Evolutionary conservation across 2,329 filamentous ascomycete species (phyloP).

Genomic region (Fusarium musae): DNA sequence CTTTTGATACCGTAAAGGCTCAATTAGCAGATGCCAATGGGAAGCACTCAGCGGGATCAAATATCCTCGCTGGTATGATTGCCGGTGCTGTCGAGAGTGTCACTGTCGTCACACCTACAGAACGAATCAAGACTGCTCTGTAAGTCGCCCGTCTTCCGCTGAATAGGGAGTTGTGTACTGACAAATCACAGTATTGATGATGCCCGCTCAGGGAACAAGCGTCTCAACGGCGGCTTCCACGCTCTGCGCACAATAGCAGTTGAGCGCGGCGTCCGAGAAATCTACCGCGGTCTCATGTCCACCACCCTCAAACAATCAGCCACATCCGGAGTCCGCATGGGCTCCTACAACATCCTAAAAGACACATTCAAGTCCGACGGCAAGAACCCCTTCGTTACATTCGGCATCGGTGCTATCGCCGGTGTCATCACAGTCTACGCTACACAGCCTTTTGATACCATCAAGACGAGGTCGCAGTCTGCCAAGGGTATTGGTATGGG

Average conservation of each 20-base stretch:
- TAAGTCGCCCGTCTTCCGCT: slow-evolving; percentile 26
- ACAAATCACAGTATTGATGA: slow-evolving; percentile 48
- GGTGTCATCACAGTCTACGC: slow-evolving; percentile 69
- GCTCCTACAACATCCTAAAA: slow-evolving; percentile 60
- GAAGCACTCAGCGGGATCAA: slow-evolving; percentile 64
- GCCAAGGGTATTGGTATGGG: slow-evolving; percentile 66
- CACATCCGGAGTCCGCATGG: slow-evolving; percentile 60
- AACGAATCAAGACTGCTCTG: slow-evolving; percentile 75
- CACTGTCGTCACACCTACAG: slow-evolving; percentile 74
- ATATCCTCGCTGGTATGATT: slow-evolving; percentile 72
- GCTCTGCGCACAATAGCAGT: slow-evolving; percentile 49
- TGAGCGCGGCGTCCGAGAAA: slow-evolving; percentile 54
- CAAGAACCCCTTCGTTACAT: slow-evolving; percentile 57
- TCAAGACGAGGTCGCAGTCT: slow-evolving; percentile 72
- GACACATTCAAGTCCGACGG: slow-evolving; percentile 42
- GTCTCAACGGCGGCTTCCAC: slow-evolving; percentile 47
- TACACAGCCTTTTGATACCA: slow-evolving; percentile 71
- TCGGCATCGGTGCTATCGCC: slow-evolving; percentile 69
- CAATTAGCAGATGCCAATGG: slow-evolving; percentile 66
- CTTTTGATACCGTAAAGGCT: slow-evolving; percentile 73
- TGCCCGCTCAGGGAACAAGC: slow-evolving; percentile 44
- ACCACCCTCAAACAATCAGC: slow-evolving; percentile 61
- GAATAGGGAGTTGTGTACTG: not conserved
- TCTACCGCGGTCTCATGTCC: slow-evolving; percentile 58
- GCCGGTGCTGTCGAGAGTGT: slow-evolving; percentile 71